Base-by-base conservation (phyloP, 495 filamentous ascomycete genomes). In the Aspergillus ellipticus region DNA sequence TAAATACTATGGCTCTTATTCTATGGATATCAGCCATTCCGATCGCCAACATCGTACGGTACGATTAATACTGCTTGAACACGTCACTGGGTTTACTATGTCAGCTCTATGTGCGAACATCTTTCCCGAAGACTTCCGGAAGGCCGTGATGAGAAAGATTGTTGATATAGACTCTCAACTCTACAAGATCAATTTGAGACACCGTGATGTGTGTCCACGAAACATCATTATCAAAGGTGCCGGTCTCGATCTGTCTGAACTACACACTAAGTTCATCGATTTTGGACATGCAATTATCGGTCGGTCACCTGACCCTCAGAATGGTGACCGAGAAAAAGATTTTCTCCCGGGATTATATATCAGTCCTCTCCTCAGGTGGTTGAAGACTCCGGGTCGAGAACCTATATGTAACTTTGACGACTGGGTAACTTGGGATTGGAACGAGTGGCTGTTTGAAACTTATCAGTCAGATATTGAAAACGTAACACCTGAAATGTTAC, bases 261-360 rank as follows among this genome's bases (percentile, higher is more conserved):
- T 31, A 8, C 16, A 10, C 31, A 16, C 39, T 20, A 51, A 17
- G 6, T 21, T 51, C 29, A 51, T 51, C 9, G 49, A 51, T 24
- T 51, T 51, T 24, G 31, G 49, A 1, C 16, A n/a, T 21, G 49
- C 49, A 11, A n/a, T 2, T 20, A 39, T 51, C 31, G 31, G 31
- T 39, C 49, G 31, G 15, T 15, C 49, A 17, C 16, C 16, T 37
- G 21, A 19, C 24, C 49, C 29, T 6, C 10, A 39, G 11, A 17
- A 17, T 9, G 4, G 8, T n/a, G 6, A 17, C 5, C 6, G 22
- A 0, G 49, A 39, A 41, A 15, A 4, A 9, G 10, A 9, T 9
- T 37, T 37, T 13, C 49, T 51, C 3, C 49, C 49, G 16, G 48
- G 48, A 3, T n/a, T 51, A 8, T 51, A 51, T 31, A 39, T 51